Evolutionary conservation across 2,329 filamentous ascomycete genomes (phyloP), one percentile per base, ranked within the genome.

Genomic region (Xylariaceae sp.): DNA sequence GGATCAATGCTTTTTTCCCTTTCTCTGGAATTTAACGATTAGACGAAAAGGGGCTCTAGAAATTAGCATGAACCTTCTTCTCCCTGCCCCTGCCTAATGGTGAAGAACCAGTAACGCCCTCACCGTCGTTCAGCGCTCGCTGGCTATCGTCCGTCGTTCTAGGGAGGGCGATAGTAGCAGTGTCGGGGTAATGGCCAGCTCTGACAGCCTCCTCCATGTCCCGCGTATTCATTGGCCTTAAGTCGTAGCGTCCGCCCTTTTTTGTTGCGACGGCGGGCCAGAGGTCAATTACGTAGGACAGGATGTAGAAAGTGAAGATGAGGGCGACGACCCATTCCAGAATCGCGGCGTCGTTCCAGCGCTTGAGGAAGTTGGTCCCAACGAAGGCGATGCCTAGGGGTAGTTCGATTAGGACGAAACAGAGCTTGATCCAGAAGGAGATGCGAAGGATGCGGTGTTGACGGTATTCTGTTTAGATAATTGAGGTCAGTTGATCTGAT

Each of bases 341-440:
- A 42, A 94, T 70, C 5, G 90, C 93, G 32, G 84, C 88, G 1
- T 71, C 67, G 65, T 93, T 85, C 57, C 75, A 76, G 20, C 73
- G 59, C 7, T 68, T 48, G 3, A 64, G 67, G 32, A 69, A 73
- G 27, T 73, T 76, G 44, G 72, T 73, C 4, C 80, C 73, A 19
- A 74, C 84, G 64, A 97, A 97, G 36, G 76, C 82, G 59, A 90
- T 74, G 51, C 80, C 83, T 7, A 98, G 79, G 16, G 65, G 70
- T 32, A 95, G 58, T 65, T 96, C 91, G 58, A 92, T 61, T 45
- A 96, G 60, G 63, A 97, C 85, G 68, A 98, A 97, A 47, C 65
- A 54, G 22, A 95, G 76, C 69, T 98, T 98, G 62, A 93, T 74
- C 79, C 83, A 91, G 73, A 97, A 97, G 45, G 86, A 93, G 48